Base-by-base conservation (phyloP, 208 protist genomes). In the Trypanosoma boissoni region DNA sequence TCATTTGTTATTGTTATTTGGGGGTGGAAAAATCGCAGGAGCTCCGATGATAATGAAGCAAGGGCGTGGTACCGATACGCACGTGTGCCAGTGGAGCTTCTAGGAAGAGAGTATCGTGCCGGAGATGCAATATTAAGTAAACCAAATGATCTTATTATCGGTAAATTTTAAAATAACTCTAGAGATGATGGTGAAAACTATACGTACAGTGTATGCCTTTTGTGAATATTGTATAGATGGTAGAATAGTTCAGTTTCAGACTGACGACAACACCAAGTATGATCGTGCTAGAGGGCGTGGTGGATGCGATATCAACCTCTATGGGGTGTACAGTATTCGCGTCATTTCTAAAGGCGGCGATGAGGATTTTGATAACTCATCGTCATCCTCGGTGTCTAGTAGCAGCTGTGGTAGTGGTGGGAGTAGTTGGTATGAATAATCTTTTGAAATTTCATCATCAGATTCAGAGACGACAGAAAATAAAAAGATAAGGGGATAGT, bases 171-270 rank as follows among this genome's bases (percentile, higher is more conserved):
- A n/a, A n/a, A n/a, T n/a, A n/a, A n/a, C n/a, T n/a, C n/a, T n/a
- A 43, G 55, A 65, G 12, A 61, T 52, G 41, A 63, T 57, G 27
- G 23, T n/a, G 14, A 66, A 4, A n/a, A 36, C 16, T 41, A 23
- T 54, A 88, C 75, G 16, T 88, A 86, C 57, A 63, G 64, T 18
- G 78, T 88, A 14, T 88, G 77, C 62, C 83, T 88, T 59, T 55
- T 31, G 2, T 76, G 85, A 46, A 66, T 48, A 36, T 59, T 68
- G 5, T n/a, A 37, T 86, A 1, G 34, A 72, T 1, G 74, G 64
- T 9, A 58, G 32, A 23, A 88, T 88, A 77, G 68, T 83, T 52
- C 81, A 83, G 58, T 88, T 86, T 57, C 58, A 70, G 20, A 34
- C 64, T 2, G 43, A 68, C 21, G 64, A 83, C n/a, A 57, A 52